These are phyloP conservation scores for Antitrichia curtipendula DNA, from an alignment of 225 moss, liverwort and hornwort genomes.

Conservation along the genomic window DNA sequence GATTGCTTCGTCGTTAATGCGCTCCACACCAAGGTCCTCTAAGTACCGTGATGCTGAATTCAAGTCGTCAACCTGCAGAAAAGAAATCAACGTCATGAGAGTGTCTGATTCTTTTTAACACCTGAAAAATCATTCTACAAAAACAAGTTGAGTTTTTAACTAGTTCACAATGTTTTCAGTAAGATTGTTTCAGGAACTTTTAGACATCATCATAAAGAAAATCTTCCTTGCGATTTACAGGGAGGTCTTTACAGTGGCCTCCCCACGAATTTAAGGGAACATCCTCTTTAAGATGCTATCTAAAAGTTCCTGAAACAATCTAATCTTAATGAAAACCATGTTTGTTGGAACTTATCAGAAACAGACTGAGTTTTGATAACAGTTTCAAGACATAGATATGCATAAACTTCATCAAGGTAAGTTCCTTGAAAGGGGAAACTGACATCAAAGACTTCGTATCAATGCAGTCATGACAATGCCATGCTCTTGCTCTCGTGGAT, in stretches of 20 bases:
- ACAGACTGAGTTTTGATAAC: neutral
- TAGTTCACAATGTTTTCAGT: neutral
- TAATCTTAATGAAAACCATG: neutral
- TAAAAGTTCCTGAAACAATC: neutral
- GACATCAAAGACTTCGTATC: neutral
- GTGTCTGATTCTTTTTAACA: neutral
- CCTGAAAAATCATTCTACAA: neutral
- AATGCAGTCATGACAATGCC: neutral
- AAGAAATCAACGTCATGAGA: neutral
- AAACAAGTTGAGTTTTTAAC: neutral
- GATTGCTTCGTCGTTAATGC: conserved; percentile 11
- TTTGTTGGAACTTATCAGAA: neutral
- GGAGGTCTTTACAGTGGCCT: neutral
- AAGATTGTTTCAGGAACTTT: neutral
- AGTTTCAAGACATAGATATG: neutral
- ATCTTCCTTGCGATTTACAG: no score
- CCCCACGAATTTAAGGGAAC: no score
- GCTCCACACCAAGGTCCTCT: conserved; percentile 33
- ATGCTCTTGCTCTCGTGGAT: neutral
- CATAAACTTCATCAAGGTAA: neutral
- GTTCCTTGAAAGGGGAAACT: neutral
- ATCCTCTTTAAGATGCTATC: neutral
- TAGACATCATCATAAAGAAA: neutral
- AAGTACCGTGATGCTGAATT: conserved; percentile 29
- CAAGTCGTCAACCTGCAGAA: conserved; percentile 27